Evolutionary conservation across 2,329 filamentous ascomycete genomes (phyloP), one percentile per base, ranked within the genome.

Genomic region (Xylariaceae sp.): DNA sequence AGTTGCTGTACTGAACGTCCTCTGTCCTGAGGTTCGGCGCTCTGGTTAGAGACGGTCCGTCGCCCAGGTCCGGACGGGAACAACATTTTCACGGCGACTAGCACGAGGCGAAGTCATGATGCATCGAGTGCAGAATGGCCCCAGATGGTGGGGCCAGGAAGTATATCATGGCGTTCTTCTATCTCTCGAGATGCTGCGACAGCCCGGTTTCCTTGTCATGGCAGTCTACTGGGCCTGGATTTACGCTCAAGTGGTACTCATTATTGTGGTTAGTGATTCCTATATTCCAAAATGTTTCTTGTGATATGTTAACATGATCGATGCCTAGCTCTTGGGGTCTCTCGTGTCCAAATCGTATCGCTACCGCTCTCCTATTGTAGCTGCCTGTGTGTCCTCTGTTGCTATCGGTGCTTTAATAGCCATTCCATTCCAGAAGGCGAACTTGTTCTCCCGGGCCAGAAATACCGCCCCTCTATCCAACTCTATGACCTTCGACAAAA

Each of bases 201-300:
- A 91, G 60, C 78, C 83, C 3, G 86, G 86, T 0, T 91, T 90
- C 61, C 65, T 80, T n/a, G 66, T 88, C 22, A 71, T 91, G 58
- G 77, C 84, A 2, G 49, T 86, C n/a, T 91, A 91, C 63, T 71
- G 83, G 12, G 83, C 77, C 6, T 91, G 86, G 86, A 86, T 89
- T 37, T 88, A 90, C 62, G 84, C 83, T 2, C 83, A 90, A 57
- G 75, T 88, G 2, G 83, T 88, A 5, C 70, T 91, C 44, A 73
- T 88, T 47, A 86, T 90, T 48, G 72, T 87, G 46, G 62, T 65
- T 49, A 58, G 62, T 40, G 6, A 10, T 37, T 25, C 12, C 3
- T 27, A 33, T 20, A 6, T 17, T 11, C 20, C n/a, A n/a, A n/a
- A n/a, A n/a, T n/a, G n/a, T n/a, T n/a, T n/a, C n/a, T n/a, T n/a